A percentile compares a stretch with the other conserved stretches of the same genome.
Conservation (phyloP, 2,329 filamentous ascomycete genomes). For the Sporothrix pallida region DNA sequence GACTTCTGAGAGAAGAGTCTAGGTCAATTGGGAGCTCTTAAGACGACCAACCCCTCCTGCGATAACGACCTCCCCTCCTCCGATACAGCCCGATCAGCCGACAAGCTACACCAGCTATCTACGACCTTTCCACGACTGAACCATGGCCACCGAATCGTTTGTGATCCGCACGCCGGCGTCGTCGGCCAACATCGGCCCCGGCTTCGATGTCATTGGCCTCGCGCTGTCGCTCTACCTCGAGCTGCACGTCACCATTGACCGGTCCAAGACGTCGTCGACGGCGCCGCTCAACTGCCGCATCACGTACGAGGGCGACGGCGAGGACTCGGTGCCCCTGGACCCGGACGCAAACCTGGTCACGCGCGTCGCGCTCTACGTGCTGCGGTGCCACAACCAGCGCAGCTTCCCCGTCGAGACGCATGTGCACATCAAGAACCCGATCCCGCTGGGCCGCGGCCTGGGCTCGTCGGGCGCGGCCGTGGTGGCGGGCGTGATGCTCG, state of each 20-base stretch:
- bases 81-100: slow-evolving; percentile 12
- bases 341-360: slow-evolving; percentile 92
- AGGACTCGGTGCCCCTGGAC: slow-evolving; percentile 76
- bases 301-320: slow-evolving; percentile 84
- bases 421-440: slow-evolving; percentile 94
- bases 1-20: not conserved
- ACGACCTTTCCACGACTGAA: not conserved
- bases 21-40: not conserved
- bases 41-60: not conserved
- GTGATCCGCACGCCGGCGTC: slow-evolving; percentile 86
- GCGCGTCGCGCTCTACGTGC: slow-evolving; percentile 89
- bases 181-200: slow-evolving; percentile 95
- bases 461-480: slow-evolving; percentile 97
- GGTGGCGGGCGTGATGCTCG: slow-evolving; percentile 91
- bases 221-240: slow-evolving; percentile 94
- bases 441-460: slow-evolving; percentile 87
- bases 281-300: slow-evolving; percentile 83
- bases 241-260: slow-evolving; percentile 78
- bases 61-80: not conserved
- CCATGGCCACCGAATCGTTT: slow-evolving; percentile 58
- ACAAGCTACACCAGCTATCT: not conserved
- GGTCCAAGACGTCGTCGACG: slow-evolving; percentile 58
- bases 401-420: slow-evolving; percentile 84
- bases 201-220: slow-evolving; percentile 97
- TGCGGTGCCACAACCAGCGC: slow-evolving; percentile 87